Conservation (phyloP, 257 asterid species). For the Penstemon davidsonii region DNA sequence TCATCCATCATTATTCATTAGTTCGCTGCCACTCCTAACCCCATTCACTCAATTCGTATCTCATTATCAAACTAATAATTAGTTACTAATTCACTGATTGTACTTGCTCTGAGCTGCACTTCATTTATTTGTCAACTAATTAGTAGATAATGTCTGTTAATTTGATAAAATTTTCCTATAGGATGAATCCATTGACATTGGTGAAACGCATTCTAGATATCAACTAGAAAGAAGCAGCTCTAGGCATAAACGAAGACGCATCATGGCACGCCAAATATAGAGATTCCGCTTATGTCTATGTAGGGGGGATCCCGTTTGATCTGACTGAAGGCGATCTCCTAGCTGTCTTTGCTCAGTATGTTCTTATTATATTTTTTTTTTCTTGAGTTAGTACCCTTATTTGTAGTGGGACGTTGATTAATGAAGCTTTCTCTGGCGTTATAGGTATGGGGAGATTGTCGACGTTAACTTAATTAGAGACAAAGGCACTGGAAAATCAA, state of each 20-base stretch:
- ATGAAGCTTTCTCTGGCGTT: constrained; percentile 8
- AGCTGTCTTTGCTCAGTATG: constrained; percentile 89
- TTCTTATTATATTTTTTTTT: background rate
- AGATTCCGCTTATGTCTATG: constrained; percentile 86
- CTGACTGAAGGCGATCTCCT: constrained; percentile 97
- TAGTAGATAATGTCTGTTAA: too few species aligned
- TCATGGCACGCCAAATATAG: constrained; percentile 96
- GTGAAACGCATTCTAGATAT: constrained; percentile 87
- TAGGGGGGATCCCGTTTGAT: constrained; percentile 87
- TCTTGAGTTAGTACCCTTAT: background rate
- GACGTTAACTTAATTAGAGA: constrained; percentile 87
- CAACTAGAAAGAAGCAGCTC: constrained; percentile 71
- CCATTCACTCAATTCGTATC: too few species aligned
- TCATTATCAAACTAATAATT: too few species aligned
- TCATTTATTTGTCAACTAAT: too few species aligned
- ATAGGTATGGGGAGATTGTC: constrained; percentile 89
- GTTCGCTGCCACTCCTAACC: too few species aligned
- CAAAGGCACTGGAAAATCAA: constrained; percentile 90
- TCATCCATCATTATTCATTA: too few species aligned
- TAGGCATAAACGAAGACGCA: constrained; percentile 84
- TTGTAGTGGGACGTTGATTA: background rate
- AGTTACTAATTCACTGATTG: too few species aligned
- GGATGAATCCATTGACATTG: constrained; percentile 88
- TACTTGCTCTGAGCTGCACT: too few species aligned
- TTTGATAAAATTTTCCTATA: too few species aligned